Percentiles rank a stretch among this genome's conserved stretches.
phyloP scores from a whole-genome alignment of 371 early-diverging fungal species.

The Nematocida parisii region DNA sequence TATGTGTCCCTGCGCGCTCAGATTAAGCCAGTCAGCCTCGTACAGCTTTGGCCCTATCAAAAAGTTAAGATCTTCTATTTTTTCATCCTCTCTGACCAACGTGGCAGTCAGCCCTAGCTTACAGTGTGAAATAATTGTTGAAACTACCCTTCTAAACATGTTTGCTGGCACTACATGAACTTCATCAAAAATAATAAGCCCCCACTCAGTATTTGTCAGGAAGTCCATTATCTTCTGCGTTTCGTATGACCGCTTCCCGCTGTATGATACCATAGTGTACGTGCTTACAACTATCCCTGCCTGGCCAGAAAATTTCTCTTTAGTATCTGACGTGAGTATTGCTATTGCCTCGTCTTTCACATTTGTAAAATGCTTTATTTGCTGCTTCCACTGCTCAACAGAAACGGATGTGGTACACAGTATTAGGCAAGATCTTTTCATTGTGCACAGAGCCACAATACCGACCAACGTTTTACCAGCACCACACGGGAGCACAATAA shows the following conservation, averaged over 20 bases:
- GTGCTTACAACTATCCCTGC: conserved; percentile 73
- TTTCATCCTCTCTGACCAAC: conserved; percentile 96
- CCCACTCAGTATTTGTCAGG: conserved; percentile 87
- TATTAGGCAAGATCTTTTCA: conserved; percentile 89
- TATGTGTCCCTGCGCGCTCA: conserved; percentile 91
- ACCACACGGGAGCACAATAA: conserved; percentile 97
- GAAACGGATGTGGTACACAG: conserved; percentile 92
- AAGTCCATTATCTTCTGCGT: conserved; percentile 93
- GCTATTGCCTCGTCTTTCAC: conserved; percentile 84
- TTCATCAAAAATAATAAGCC: conserved; percentile 91
- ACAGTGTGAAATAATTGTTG: conserved; percentile 85
- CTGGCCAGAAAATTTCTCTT: conserved; percentile 73
- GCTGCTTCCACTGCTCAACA: conserved; percentile 96
- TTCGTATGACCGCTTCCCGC: conserved; percentile 86
- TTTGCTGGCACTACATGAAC: conserved; percentile 99
- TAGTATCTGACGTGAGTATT: conserved; percentile 88
- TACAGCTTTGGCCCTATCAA: conserved; percentile 98
- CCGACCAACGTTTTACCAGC: conserved; percentile 98
- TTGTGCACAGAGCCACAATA: conserved; percentile 94
- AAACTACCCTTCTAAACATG: conserved; percentile 92
- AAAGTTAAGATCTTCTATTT: conserved; percentile 95
- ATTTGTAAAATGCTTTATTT: conserved; percentile 88
- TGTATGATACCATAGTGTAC: conserved; percentile 92
- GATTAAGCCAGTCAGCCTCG: conserved; percentile 99
- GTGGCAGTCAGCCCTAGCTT: conserved; percentile 98